phyloP scores from a whole-genome alignment of 306 rosid genomes.

The Fagus sylvatica region DNA sequence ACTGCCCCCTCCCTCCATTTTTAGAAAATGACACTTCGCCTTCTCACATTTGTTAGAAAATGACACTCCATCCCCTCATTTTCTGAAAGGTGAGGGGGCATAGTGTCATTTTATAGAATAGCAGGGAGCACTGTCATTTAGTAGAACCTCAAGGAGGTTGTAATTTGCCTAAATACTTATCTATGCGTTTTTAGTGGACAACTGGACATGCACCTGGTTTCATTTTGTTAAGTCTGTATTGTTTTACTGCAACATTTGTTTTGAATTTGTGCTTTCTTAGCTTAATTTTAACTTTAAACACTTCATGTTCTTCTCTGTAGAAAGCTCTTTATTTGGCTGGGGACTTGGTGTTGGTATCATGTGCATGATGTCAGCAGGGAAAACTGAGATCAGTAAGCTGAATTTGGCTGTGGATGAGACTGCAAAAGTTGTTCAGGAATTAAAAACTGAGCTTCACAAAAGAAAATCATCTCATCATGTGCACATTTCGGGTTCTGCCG shows the following conservation, averaged over 20 bases:
- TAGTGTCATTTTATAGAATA: too few relatives aligned
- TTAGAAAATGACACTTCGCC: too few relatives aligned
- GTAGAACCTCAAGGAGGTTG: too few relatives aligned
- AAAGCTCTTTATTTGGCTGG: conserved; percentile 51
- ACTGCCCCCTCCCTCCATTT: too few relatives aligned
- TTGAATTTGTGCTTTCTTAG: background rate
- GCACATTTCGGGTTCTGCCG: conserved; percentile 27
- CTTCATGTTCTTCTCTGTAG: conserved; percentile 33
- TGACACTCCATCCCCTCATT: too few relatives aligned
- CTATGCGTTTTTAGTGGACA: background rate
- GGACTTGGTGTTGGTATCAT: conserved; percentile 69
- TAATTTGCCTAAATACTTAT: background rate
- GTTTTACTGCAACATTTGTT: background rate
- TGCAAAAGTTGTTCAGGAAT: conserved; percentile 53
- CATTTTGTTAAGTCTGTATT: background rate
- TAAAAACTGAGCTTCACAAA: conserved; percentile 52
- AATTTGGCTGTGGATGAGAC: conserved; percentile 51
- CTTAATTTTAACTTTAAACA: background rate
- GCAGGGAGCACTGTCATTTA: too few relatives aligned
- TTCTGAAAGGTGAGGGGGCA: too few relatives aligned
- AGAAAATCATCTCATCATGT: conserved; percentile 40
- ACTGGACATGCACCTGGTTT: background rate
- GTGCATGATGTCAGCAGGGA: conserved; percentile 71
- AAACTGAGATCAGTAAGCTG: conserved; percentile 57
- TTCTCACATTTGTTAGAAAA: too few relatives aligned